Base-by-base conservation (phyloP, 176 grass and related monocot species). In the Puccinellia tenuiflora region DNA sequence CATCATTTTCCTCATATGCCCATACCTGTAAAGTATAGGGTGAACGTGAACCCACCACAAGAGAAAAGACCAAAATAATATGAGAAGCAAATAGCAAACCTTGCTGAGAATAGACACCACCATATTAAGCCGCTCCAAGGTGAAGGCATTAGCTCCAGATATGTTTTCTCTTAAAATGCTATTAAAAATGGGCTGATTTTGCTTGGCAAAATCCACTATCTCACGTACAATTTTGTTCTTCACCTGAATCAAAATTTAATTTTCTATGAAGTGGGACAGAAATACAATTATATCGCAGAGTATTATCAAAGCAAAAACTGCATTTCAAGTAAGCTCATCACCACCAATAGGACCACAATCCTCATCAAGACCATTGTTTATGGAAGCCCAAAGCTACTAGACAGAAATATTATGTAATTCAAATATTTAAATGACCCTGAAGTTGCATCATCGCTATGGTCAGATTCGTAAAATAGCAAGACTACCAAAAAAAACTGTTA, bases 151-250 rank as follows among this genome's bases (percentile, higher is more conserved):
- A 80, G 79, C 85, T 80, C 83, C 89, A 84, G 85, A 82, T 26
- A 98, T 51, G 83, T 91, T 88, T 42, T 95, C 92, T 81, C 82
- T 87, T 81, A 95, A 85, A 86, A 91, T 98, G 62, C 85, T 88
- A 91, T 72, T 75, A 81, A 98, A 95, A 83, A 86, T 75, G 1
- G 63, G 66, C 75, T 90, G 92, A 84, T 95, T 87, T 61, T 86
- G 89, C 77, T 94, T 98, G 25, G 92, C 77, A 35, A 98, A 98
- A 66, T 98, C 92, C 80, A 95, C 70, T 73, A 98, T 82, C 72
- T 98, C 96, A 33, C 90, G 92, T 43, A 95, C 90, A 86, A 98
- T 90, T 93, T 95, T 98, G 75, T 95, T 98, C 84, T 90, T 98
- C 80, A 93, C 92, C 96, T 98, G 87, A 77, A 87, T 43, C 73